Percentiles rank a stretch among this genome's conserved stretches.
phyloP scores from a whole-genome alignment of 495 filamentous ascomycete genomes.

The Penicillium soppii region DNA sequence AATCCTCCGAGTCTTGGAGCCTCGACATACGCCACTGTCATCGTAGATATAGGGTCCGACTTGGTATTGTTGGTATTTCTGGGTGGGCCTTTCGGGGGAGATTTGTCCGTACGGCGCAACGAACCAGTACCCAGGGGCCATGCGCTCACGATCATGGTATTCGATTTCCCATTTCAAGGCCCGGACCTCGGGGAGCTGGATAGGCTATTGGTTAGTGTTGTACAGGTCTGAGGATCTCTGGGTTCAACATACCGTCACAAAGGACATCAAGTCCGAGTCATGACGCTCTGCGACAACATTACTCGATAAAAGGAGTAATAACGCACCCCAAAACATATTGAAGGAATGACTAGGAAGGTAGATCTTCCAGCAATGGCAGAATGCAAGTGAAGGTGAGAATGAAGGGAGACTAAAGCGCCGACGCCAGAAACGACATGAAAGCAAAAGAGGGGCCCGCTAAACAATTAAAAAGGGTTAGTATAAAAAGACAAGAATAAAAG shows the following conservation, averaged over 20 bases:
- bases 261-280: conserved; percentile 40
- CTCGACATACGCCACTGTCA: conserved; percentile 32
- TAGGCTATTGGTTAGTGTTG: neutral
- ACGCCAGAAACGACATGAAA: neutral
- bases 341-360: conserved; percentile 35
- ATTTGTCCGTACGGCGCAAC: conserved; percentile 42
- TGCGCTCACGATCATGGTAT: conserved; percentile 22
- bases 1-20: neutral
- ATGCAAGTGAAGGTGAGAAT: neutral
- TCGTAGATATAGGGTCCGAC: conserved; percentile 47
- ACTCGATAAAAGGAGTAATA: conserved; percentile 28
- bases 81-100: conserved; percentile 17
- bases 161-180: conserved; percentile 32
- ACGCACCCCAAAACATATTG: conserved; percentile 24
- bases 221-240: neutral
- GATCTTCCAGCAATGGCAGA: conserved; percentile 26
- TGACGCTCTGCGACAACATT: conserved; percentile 27
- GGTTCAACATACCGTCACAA: conserved; percentile 31
- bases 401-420: conserved; percentile 2
- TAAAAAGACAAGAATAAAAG: neutral
- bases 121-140: conserved; percentile 42
- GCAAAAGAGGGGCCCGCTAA: neutral
- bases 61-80: conserved; percentile 40
- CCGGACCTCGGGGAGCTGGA: conserved; percentile 31
- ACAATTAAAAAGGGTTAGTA: neutral